Base-by-base conservation (phyloP, 306 rosid genomes). In the Malus fusca region DNA sequence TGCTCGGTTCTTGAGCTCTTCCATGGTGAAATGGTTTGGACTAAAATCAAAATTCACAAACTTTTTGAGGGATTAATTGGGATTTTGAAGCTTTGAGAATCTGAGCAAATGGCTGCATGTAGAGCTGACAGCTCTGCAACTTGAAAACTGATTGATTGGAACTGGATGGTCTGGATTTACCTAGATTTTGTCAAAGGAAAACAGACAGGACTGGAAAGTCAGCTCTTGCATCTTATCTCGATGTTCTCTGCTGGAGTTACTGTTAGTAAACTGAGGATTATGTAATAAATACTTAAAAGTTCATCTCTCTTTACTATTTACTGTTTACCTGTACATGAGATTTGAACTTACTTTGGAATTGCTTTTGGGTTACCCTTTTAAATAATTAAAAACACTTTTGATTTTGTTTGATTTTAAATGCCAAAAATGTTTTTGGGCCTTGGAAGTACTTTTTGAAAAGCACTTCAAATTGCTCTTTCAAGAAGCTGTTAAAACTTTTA, bases 1-100 rank as follows among this genome's bases (percentile, higher is more conserved):
- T 70, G 51, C 87, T 71, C 75, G 68, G 58, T 69, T 80, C 30
- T 63, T 81, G 43, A 51, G 62, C 81, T 85, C 86, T n/a, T 48
- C 84, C 91, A 88, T 88, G 51, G 61, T n/a, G 48, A 51, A 46
- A 66, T 46, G 52, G 61, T 71, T 37, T 33, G 51, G 77, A 43
- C 26, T 18, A 17, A 7, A 61, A 42, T 25, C 11, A 23, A 7
- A 61, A 25, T 26, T 73, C 44, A 18, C 43, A 43, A 22, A 61
- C 69, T 44, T 40, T 23, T 11, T 11, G 48, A 37, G 25, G 42
- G 56, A 63, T 28, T 42, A 33, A 33, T 26, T 13, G 66, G 46
- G 22, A 23, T 74, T 61, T 61, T 59, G 35, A 56, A 25, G 33
- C 4, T 56, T 1, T 13, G 17, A 56, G 69, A 43, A 46, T 46